Base-by-base conservation (phyloP, 2,329 filamentous ascomycete species). In the Cercospora janseana region DNA sequence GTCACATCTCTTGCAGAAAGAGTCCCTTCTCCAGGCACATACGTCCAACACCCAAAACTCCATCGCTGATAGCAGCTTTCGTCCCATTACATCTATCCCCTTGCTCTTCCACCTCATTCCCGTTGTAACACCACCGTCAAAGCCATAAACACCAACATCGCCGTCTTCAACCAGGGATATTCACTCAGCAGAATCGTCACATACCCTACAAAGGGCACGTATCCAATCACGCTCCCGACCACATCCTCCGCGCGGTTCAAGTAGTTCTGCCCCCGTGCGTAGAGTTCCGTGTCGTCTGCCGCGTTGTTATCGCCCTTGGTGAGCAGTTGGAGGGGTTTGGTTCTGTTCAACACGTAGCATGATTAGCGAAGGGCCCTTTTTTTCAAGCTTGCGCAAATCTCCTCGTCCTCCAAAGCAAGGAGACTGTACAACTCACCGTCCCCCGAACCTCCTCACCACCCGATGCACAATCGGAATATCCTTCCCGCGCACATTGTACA, bases 251-350 rank as follows among this genome's bases (percentile, higher is more conserved):
- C 52, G 52, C 93, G 81, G 67, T 87, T 84, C 37, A 98, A 78
- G 68, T 88, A 95, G 66, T 88, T 87, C 72, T 98, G 92, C 13
- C 87, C 88, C 29, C 77, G 76, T 2, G 93, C 91, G 69, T 95
- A 95, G 13, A 87, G 79, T 67, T 96, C 91, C 12, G 89, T 95
- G 69, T 98, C 93, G 70, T 97, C 92, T 32, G 88, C 87, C 6
- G 82, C 72, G 69, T 98, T 98, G 77, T 97, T 98, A 73, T 98
- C 93, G 60, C 93, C 93, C 73, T 98, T 98, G 26, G 93, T 98
- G 49, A 98, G 80, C 15, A 98, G 81, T 66, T 88, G 73, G 26
- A 80, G 68, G 12, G 77, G 75, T 34, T 71, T 70, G 58, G 66
- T 63, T 49, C 75, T 79, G 31, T 18, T 1, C 18, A 2, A 28